Evolutionary conservation across 345 rosid species (phyloP), one percentile per base, ranked within the genome.

Genomic region (Crucihimalaya himalaica): DNA sequence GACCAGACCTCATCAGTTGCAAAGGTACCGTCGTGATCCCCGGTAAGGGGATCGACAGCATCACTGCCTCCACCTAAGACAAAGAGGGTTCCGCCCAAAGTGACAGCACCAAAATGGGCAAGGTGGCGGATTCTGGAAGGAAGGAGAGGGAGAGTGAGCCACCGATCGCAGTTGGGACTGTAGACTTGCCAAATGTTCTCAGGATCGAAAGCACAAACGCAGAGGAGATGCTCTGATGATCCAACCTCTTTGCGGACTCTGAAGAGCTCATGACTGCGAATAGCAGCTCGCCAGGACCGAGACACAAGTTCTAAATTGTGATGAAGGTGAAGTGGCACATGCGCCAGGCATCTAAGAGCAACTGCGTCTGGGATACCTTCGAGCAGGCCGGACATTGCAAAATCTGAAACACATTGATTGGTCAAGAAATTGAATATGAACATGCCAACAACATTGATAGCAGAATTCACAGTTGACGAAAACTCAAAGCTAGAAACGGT

Each of bases 31-130:
- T 89, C 88, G 60, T 95, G 99, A 63, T 95, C 99, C 16, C 99
- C 98, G 2, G 97, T 94, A 57, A 79, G 69, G 0, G 92, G 97
- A 75, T 91, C 97, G 5, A 95, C 99, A 2, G 93, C 96, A 60
- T 95, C 99, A 64, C 99, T 95, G 19, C 95, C 95, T 27, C 99
- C 99, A 34, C 99, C 99, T 50, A 91, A 84, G 28, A 95, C 99
- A 78, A 86, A 95, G 58, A 95, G 83, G 63, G 81, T 88, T 11
- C 99, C 89, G 28, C 70, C 71, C 5, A 86, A 68, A 7, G 90
- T 87, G 72, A 88, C 96, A 21, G 72, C 84, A 4, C 99, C 97
- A 76, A 91, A 95, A 73, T 95, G 88, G 20, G 97, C 82, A 56
- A 91, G 93, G 80, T 87, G 95, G 86, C 89, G 87, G 68, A 87